A percentile compares a stretch with the other conserved stretches of the same genome.
Evolutionary conservation across 306 rosid species (phyloP).

Genomic region (Prinsepia uniflora): DNA sequence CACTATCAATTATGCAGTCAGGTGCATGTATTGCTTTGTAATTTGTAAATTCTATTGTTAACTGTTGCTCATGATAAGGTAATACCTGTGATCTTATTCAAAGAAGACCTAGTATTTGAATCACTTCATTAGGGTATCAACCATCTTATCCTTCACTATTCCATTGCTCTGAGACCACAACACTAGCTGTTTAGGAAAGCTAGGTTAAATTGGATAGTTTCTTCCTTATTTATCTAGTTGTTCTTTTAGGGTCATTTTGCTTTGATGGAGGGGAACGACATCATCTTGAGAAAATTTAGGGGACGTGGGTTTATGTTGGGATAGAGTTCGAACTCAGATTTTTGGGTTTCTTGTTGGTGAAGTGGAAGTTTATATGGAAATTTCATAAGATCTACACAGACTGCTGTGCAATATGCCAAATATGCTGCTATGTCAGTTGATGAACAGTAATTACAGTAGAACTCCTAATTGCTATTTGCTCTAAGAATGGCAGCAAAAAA

Average conservation of each 20-base stretch:
- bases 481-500: neutral
- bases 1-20: constrained; percentile 38
- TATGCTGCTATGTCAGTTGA: neutral
- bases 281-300: neutral
- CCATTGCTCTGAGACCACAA: neutral
- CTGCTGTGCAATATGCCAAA: neutral
- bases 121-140: neutral
- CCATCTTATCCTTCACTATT: neutral
- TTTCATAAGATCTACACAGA: too few species aligned
- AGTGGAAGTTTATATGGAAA: too few species aligned
- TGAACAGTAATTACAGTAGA: neutral
- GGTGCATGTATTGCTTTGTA: constrained; percentile 16
- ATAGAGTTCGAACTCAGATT: neutral
- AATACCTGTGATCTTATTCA: neutral
- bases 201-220: neutral
- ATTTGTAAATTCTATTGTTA: neutral
- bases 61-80: neutral
- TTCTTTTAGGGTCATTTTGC: neutral
- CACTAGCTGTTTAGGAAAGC: neutral
- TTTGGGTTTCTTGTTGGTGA: neutral
- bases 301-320: neutral
- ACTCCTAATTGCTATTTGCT: neutral
- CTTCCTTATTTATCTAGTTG: neutral
- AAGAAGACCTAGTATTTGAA: neutral
- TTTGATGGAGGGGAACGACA: neutral